Evolutionary conservation across 2,329 filamentous ascomycete species (phyloP).

Genomic region (Fusarium udum): DNA sequence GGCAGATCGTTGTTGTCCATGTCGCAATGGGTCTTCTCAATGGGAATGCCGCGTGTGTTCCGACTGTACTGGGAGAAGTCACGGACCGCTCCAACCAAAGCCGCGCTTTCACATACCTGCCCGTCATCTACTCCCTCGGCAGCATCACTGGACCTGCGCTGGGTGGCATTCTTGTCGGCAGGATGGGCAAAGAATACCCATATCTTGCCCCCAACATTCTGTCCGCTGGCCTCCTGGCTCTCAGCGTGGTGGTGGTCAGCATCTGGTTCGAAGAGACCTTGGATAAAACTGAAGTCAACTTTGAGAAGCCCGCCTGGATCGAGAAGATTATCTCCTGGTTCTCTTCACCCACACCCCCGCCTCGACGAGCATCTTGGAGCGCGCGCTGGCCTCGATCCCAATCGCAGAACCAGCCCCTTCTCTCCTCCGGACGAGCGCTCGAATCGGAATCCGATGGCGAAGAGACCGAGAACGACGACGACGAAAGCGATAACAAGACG

Average conservation of each 20-base stretch:
- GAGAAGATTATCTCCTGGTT: constrained; percentile 45
- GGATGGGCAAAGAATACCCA: constrained; percentile 71
- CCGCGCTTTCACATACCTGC: constrained; percentile 90
- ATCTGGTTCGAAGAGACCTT: constrained; percentile 86
- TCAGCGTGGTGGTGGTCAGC: constrained; percentile 78
- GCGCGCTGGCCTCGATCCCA: constrained; percentile 50
- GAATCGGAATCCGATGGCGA: constrained; percentile 42
- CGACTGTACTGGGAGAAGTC: constrained; percentile 92
- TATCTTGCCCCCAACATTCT: constrained; percentile 88
- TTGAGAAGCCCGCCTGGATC: constrained; percentile 49
- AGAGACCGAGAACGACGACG: constrained; percentile 39
- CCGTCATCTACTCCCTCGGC: constrained; percentile 94
- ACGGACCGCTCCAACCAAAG: constrained; percentile 96
- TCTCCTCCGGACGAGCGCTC: constrained; percentile 33
- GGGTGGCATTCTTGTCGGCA: constrained; percentile 83
- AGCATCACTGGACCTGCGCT: constrained; percentile 91
- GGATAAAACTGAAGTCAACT: constrained; percentile 44
- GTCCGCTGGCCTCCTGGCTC: constrained; percentile 74
- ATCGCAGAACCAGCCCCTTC: constrained; percentile 43
- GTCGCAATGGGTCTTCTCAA: constrained; percentile 92
- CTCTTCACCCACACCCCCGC: constrained; percentile 24
- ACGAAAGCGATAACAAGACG: constrained; percentile 30
- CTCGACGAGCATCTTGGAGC: constrained; percentile 50
- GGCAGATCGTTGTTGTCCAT: constrained; percentile 87
- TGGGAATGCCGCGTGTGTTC: constrained; percentile 93